phyloP scores from a whole-genome alignment of 2,329 filamentous ascomycete genomes.

The Pestalotiopsis sp. region DNA sequence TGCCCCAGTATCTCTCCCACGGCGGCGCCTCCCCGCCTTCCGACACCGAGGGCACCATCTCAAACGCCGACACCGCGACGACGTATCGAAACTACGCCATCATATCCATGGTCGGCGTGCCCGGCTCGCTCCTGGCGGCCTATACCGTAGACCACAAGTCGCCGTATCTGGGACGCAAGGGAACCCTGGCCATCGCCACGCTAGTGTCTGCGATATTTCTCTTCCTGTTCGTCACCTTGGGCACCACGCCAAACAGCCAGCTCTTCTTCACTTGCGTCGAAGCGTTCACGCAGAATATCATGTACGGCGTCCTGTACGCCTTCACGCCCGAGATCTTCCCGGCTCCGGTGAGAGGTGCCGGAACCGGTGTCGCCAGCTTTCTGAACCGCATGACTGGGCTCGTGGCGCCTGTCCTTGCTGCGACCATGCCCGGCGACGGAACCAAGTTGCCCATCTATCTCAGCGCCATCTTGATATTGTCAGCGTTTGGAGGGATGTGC shows the following conservation, averaged over 20 bases:
- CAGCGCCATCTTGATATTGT: slow-evolving; percentile 57
- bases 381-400: slow-evolving; percentile 70
- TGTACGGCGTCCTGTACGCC: slow-evolving; percentile 77
- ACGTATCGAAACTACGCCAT: slow-evolving; percentile 84
- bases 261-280: slow-evolving; percentile 69
- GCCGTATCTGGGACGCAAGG: slow-evolving; percentile 67
- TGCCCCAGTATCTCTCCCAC: slow-evolving; percentile 81
- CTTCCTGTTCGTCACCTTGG: slow-evolving; percentile 66
- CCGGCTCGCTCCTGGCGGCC: slow-evolving; percentile 74
- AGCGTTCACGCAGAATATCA: slow-evolving; percentile 75
- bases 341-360: slow-evolving; percentile 70
- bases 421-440: slow-evolving; percentile 60
- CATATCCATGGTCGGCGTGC: slow-evolving; percentile 75
- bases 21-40: slow-evolving; percentile 42
- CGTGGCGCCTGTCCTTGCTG: slow-evolving; percentile 69
- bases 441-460: slow-evolving; percentile 61
- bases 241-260: slow-evolving; percentile 58
- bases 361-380: slow-evolving; percentile 72
- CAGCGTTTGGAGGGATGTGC: slow-evolving; percentile 62
- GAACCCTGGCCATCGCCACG: slow-evolving; percentile 71
- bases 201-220: slow-evolving; percentile 69
- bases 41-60: slow-evolving; percentile 27
- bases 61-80: slow-evolving; percentile 32
- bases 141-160: slow-evolving; percentile 70
- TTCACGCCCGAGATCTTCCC: slow-evolving; percentile 81